Conservation (phyloP, 1,139 yeast species). For the Scheffersomyces segobiensis region DNA sequence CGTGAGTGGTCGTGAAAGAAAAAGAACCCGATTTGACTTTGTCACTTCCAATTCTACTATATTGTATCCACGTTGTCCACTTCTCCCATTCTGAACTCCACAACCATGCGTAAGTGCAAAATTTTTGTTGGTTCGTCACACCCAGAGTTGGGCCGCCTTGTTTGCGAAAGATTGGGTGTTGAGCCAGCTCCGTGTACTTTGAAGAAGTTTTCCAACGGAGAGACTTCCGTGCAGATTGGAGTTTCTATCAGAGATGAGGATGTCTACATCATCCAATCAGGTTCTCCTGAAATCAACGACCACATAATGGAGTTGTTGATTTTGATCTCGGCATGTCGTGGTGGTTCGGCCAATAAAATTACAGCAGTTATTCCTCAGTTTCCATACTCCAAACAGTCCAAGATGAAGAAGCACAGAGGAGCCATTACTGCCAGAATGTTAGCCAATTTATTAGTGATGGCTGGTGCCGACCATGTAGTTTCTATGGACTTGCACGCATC, state of each 20-base stretch:
- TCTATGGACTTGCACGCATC: conserved; percentile 98
- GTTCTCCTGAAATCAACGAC: conserved; percentile 86
- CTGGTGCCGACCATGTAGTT: conserved; percentile 98
- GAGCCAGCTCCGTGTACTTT: conserved; percentile 94
- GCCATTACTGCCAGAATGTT: conserved; percentile 99
- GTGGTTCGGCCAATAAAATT: conserved; percentile 95
- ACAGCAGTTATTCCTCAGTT: conserved; percentile 98
- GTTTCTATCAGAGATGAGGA: conserved; percentile 95
- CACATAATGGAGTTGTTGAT: conserved; percentile 95
- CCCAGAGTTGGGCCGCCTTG: conserved; percentile 87
- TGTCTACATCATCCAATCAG: conserved; percentile 92
- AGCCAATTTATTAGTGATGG: conserved; percentile 92
- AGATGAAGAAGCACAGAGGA: conserved; percentile 98
- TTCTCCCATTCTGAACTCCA: not conserved
- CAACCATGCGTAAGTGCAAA: conserved; percentile 88
- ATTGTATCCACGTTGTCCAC: conserved; percentile 5
- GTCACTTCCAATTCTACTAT: not conserved
- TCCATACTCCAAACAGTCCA: conserved; percentile 95
- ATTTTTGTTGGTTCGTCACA: conserved; percentile 96
- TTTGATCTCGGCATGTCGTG: conserved; percentile 91
- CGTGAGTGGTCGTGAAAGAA: not conserved
- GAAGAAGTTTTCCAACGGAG: conserved; percentile 93
- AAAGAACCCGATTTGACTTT: not conserved
- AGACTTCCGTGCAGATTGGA: conserved; percentile 94
- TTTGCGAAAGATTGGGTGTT: conserved; percentile 88